Conservation (phyloP, 1,284 basidiomycete genomes). For the Papiliotrema terrestris region DNA sequence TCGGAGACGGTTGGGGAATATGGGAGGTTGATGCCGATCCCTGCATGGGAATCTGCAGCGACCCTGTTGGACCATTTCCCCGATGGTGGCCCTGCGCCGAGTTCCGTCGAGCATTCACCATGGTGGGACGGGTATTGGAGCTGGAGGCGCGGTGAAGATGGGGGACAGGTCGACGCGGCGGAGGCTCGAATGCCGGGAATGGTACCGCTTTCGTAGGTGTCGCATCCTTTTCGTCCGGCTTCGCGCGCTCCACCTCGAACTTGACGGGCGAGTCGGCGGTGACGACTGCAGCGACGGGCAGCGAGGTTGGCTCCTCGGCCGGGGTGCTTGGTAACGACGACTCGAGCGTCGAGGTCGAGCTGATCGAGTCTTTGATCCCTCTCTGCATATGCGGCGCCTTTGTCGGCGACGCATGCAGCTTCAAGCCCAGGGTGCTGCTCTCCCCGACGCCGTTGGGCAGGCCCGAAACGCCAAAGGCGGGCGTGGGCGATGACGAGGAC, state of each 20-base stretch:
- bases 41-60: slow-evolving; percentile 29
- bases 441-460: slow-evolving; percentile 18
- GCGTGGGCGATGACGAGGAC: too few relatives aligned
- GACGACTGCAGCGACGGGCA: slow-evolving; percentile 1
- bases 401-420: slow-evolving; percentile 29
- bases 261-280: too few relatives aligned
- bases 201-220: slow-evolving; percentile 9
- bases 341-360: slow-evolving; percentile 27
- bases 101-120: slow-evolving; percentile 9
- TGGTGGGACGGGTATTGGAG: slow-evolving; percentile 9
- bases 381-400: slow-evolving; percentile 17
- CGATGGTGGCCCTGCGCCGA: slow-evolving; percentile 8
- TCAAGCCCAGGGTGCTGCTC: slow-evolving; percentile 24
- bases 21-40: slow-evolving; percentile 17
- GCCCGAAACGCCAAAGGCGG: slow-evolving; percentile 13
- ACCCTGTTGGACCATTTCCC: slow-evolving; percentile 10
- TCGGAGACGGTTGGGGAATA: not conserved
- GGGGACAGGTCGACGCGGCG: slow-evolving; percentile 5
- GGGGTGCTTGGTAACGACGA: slow-evolving; percentile 29
- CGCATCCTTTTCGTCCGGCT: not conserved
- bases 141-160: not conserved
- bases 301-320: slow-evolving; percentile 9
- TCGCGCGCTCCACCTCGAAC: too few relatives aligned
- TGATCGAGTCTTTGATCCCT: slow-evolving; percentile 19
- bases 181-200: slow-evolving; percentile 29